Percentiles rank a stretch among this genome's conserved stretches.
phyloP scores from a whole-genome alignment of 768 basidiomycete species.

The Neoboletus magnificus region DNA sequence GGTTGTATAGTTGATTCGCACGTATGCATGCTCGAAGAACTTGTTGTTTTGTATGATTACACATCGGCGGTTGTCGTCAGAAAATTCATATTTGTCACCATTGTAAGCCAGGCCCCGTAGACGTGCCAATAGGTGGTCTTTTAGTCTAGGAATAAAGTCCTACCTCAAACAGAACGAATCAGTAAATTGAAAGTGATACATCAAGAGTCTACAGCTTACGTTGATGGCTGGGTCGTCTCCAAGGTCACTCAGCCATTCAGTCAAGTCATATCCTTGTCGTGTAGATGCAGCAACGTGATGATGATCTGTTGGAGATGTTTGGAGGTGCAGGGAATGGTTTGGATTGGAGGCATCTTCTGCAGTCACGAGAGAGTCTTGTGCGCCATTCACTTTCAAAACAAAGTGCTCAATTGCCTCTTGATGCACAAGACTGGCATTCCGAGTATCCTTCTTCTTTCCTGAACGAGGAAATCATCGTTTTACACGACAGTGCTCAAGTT shows the following conservation, averaged over 20 bases:
- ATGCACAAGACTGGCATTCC: neutral
- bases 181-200: neutral
- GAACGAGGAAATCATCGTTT: conserved; percentile 33
- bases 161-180: neutral
- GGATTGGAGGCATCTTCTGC: neutral
- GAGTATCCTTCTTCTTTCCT: neutral
- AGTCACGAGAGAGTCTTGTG: neutral
- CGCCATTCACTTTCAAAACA: neutral
- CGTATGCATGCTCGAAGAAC: conserved; percentile 22
- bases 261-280: neutral
- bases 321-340: neutral
- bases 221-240: neutral
- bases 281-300: neutral
- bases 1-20: conserved; percentile 11
- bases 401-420: neutral
- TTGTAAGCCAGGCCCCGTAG: neutral
- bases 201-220: too few species aligned
- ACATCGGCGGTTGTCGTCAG: conserved; percentile 17
- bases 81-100: conserved; percentile 26
- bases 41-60: conserved; percentile 20
- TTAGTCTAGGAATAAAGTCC: neutral
- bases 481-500: conserved; percentile 33
- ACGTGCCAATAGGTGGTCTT: neutral
- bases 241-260: neutral
- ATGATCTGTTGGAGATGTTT: neutral